A percentile compares a stretch with the other conserved stretches of the same genome.
phyloP scores from a whole-genome alignment of 2,329 filamentous ascomycete genomes.

The Sarocladium oryzae region DNA sequence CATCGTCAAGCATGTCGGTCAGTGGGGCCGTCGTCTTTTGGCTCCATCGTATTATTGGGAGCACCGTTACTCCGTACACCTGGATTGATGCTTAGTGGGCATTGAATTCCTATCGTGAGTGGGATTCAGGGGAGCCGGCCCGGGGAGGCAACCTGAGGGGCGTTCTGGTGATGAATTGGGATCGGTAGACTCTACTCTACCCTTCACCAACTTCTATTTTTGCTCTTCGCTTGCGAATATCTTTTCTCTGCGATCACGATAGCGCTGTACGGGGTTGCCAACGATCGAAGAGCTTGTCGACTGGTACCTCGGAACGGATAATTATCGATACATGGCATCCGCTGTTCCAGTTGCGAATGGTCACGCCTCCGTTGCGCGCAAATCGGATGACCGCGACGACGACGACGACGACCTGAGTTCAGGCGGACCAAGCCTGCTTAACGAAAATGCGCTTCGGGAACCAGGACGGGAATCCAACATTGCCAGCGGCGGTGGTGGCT shows the following conservation, averaged over 20 bases:
- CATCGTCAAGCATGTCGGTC: conserved; percentile 4
- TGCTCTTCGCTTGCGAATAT: not conserved
- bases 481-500: not conserved
- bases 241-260: no score
- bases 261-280: no score
- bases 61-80: not conserved
- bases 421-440: not conserved
- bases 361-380: conserved; percentile 7
- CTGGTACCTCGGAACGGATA: no score
- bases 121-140: not conserved
- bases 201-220: not conserved
- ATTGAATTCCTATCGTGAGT: conserved; percentile 5
- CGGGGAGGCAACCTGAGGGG: not conserved
- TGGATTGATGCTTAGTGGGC: not conserved
- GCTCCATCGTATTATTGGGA: not conserved
- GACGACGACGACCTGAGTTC: conserved; percentile 2
- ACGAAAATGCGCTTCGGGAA: not conserved
- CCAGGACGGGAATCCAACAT: not conserved
- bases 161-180: not conserved
- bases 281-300: no score
- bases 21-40: not conserved
- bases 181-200: not conserved
- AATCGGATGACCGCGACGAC: conserved; percentile 3
- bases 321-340: conserved; percentile 4
- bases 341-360: not conserved